phyloP scores from a whole-genome alignment of 768 basidiomycete species.

The Hemileccinum impolitum region DNA sequence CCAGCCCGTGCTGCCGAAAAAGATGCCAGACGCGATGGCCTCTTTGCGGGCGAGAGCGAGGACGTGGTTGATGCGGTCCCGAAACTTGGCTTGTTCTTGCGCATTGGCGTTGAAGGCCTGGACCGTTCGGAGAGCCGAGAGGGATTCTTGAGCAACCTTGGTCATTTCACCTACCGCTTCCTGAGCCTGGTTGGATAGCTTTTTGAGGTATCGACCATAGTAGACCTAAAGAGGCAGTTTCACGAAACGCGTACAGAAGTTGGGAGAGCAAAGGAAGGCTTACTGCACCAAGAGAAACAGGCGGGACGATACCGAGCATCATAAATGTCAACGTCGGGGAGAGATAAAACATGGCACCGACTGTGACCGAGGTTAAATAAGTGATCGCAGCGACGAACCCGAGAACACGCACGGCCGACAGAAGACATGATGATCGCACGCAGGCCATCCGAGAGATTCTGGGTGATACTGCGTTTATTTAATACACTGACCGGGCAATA shows the following conservation, averaged over 20 bases:
- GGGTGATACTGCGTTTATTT: slow-evolving; percentile 52
- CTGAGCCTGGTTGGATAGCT: slow-evolving; percentile 87
- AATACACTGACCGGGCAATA: background rate
- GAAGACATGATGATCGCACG: slow-evolving; percentile 89
- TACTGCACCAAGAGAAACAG: slow-evolving; percentile 82
- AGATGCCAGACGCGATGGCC: slow-evolving; percentile 86
- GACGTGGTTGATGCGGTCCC: slow-evolving; percentile 59
- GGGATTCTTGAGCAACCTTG: slow-evolving; percentile 82
- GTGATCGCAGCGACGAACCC: background rate
- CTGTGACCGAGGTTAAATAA: slow-evolving; percentile 35
- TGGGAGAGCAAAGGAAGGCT: slow-evolving; percentile 18
- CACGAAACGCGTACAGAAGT: slow-evolving; percentile 10
- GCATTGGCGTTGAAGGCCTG: slow-evolving; percentile 86
- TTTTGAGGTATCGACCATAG: slow-evolving; percentile 93
- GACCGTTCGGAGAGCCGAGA: slow-evolving; percentile 82
- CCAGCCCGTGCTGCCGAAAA: slow-evolving; percentile 90
- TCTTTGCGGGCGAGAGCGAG: slow-evolving; percentile 80
- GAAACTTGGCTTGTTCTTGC: slow-evolving; percentile 77
- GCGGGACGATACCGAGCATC: slow-evolving; percentile 92
- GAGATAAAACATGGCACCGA: slow-evolving; percentile 94
- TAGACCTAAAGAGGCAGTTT: slow-evolving; percentile 58
- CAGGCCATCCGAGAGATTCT: slow-evolving; percentile 75
- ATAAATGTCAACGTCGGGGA: slow-evolving; percentile 84
- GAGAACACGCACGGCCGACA: slow-evolving; percentile 71
- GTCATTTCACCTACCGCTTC: slow-evolving; percentile 97